phyloP scores from a whole-genome alignment of 2,329 filamentous ascomycete genomes.

The Colletotrichum destructivum region DNA sequence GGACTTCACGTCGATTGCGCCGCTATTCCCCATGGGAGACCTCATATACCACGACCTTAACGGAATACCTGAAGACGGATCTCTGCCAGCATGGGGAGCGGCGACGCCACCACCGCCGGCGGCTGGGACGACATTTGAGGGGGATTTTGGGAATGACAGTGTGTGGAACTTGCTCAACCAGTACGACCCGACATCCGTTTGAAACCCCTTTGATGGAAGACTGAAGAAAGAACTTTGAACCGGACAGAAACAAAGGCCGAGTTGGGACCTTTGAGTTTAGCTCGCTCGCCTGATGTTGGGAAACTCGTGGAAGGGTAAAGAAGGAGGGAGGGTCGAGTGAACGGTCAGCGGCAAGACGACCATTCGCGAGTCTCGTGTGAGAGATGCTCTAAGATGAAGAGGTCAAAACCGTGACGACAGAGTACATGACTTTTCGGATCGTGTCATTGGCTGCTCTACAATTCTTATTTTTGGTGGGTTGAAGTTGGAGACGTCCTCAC shows the following conservation, averaged over 20 bases:
- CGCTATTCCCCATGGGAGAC: constrained; percentile 71
- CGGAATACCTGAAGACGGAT: constrained; percentile 53
- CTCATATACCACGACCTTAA: constrained; percentile 70
- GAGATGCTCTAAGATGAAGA: background rate
- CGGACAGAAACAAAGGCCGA: constrained; percentile 21
- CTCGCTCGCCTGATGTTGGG: background rate
- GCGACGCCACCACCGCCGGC: constrained; percentile 44
- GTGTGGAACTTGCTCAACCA: constrained; percentile 71
- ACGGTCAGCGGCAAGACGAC: constrained; percentile 35
- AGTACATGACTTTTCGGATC: constrained; percentile 22
- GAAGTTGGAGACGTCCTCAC: constrained; percentile 6
- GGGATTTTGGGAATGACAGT: constrained; percentile 68
- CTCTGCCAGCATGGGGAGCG: constrained; percentile 45
- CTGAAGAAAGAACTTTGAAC: constrained; percentile 17
- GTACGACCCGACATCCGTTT: constrained; percentile 52
- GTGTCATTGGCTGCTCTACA: constrained; percentile 24
- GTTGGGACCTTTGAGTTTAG: background rate
- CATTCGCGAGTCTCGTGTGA: constrained; percentile 6
- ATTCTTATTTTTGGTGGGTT: constrained; percentile 11
- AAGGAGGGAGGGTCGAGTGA: background rate
- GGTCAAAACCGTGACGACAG: constrained; percentile 11
- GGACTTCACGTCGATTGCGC: constrained; percentile 66
- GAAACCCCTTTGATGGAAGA: constrained; percentile 18
- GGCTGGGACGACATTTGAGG: constrained; percentile 65
- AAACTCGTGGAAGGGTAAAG: background rate